Percentiles rank a stretch among this genome's conserved stretches.
These are phyloP conservation scores for Heritiera littoralis DNA, from an alignment of 345 rosid genomes.

Conservation along the genomic window DNA sequence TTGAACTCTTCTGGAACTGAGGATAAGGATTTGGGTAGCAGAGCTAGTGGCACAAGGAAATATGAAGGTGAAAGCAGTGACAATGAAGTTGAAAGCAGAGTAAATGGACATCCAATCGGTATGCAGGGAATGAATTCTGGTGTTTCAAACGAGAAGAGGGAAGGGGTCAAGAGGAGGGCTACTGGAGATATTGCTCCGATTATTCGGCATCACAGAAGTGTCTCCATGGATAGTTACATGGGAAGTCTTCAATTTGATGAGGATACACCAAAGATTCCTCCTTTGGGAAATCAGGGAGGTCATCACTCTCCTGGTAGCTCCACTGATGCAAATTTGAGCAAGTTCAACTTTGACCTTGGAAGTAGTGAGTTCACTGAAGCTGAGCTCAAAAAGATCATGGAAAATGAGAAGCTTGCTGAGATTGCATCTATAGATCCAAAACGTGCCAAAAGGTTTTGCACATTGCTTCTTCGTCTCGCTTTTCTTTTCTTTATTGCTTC, in stretches of 20 bases:
- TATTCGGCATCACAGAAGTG: constrained; percentile 56
- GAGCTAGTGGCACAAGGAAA: constrained; percentile 64
- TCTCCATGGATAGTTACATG: constrained; percentile 80
- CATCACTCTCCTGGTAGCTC: constrained; percentile 43
- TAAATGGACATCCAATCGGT: constrained; percentile 40
- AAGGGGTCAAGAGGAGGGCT: constrained; percentile 63
- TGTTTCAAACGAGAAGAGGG: constrained; percentile 39
- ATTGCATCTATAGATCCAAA: constrained; percentile 64
- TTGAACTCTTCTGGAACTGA: constrained; percentile 70
- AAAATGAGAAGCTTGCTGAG: constrained; percentile 78
- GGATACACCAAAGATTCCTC: constrained; percentile 35
- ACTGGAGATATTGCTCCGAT: constrained; percentile 56
- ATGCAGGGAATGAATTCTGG: constrained; percentile 27
- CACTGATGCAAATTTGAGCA: constrained; percentile 48
- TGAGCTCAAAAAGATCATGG: constrained; percentile 72
- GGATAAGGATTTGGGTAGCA: constrained; percentile 58
- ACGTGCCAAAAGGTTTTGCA: constrained; percentile 50
- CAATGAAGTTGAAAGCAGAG: constrained; percentile 69
- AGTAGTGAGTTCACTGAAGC: constrained; percentile 60
- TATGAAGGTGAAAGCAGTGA: constrained; percentile 67
- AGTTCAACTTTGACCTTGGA: constrained; percentile 48
- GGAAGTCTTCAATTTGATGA: constrained; percentile 54
- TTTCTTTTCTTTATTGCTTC: background rate
- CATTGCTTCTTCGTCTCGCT: background rate
- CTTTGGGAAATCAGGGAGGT: constrained; percentile 21